Conservation (phyloP, 495 filamentous ascomycete species). For the Podospora anserina region DNA sequence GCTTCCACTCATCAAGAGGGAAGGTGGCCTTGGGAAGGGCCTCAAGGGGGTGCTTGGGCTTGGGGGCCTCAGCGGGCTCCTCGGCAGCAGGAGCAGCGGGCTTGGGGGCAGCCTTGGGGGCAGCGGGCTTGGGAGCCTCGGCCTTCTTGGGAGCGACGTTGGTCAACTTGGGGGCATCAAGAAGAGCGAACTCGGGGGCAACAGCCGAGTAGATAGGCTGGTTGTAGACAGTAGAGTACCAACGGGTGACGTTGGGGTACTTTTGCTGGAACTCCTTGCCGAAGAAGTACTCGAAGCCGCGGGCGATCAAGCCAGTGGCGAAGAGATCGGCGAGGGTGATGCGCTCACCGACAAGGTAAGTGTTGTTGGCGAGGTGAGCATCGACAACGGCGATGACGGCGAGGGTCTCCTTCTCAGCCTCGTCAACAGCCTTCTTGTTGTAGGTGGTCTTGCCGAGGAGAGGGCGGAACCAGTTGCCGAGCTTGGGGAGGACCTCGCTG, state of each 20-base stretch:
- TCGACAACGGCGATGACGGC: conserved; percentile 71
- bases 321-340: conserved; percentile 95
- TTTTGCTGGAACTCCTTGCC: conserved; percentile 79
- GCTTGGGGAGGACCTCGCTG: conserved; percentile 68
- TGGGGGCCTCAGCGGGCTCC: conserved; percentile 67
- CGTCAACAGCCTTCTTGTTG: conserved; percentile 97
- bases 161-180: conserved; percentile 79
- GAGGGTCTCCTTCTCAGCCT: conserved; percentile 61
- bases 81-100: conserved; percentile 61
- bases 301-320: conserved; percentile 68
- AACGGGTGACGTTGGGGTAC: conserved; percentile 83
- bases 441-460: conserved; percentile 77
- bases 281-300: conserved; percentile 83
- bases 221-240: conserved; percentile 91
- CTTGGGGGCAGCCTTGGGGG: conserved; percentile 51
- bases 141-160: conserved; percentile 87
- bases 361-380: conserved; percentile 84
- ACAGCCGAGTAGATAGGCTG: conserved; percentile 84
- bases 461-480: conserved; percentile 86
- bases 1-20: conserved; percentile 95
- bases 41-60: conserved; percentile 96
- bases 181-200: conserved; percentile 65
- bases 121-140: conserved; percentile 55
- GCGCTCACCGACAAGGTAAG: conserved; percentile 96
- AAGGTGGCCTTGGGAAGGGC: conserved; percentile 75